Percentiles rank a stretch among this genome's conserved stretches.
These are phyloP conservation scores for Beauveria sp. DNA, from an alignment of 2,329 filamentous ascomycete species.

Conservation along the genomic window DNA sequence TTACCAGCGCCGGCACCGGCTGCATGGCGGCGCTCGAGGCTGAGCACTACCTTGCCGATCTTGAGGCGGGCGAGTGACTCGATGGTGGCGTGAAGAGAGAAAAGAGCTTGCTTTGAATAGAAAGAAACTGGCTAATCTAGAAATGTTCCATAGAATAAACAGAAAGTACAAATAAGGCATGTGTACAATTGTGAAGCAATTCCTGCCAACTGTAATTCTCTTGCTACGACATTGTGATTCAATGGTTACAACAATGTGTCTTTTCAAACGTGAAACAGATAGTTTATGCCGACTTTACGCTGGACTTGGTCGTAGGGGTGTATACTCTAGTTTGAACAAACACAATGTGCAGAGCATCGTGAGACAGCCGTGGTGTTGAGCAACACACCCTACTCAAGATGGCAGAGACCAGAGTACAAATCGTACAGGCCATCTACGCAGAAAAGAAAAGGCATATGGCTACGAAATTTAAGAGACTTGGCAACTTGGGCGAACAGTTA, in stretches of 20 bases:
- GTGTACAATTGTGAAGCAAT: not conserved
- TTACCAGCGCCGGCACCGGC: constrained; percentile 91
- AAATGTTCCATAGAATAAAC: not conserved
- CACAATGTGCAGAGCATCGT: too few species aligned
- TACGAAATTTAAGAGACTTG: too few species aligned
- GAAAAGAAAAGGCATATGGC: too few species aligned
- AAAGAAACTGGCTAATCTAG: not conserved
- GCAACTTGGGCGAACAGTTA: too few species aligned
- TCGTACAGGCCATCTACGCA: too few species aligned
- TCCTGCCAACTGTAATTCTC: not conserved
- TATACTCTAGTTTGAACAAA: too few species aligned
- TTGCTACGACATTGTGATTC: not conserved
- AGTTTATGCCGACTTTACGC: too few species aligned
- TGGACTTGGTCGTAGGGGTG: too few species aligned
- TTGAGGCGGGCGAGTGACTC: constrained; percentile 40
- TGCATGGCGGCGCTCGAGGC: constrained; percentile 94
- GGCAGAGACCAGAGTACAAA: too few species aligned
- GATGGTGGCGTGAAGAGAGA: not conserved
- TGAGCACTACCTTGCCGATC: constrained; percentile 82
- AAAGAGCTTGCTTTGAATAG: constrained; percentile 4
- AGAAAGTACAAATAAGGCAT: not conserved
- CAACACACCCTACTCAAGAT: too few species aligned
- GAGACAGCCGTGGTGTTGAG: too few species aligned
- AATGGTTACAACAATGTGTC: not conserved
- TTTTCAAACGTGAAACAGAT: too few species aligned